These are phyloP conservation scores for Rhynchosporium agropyri DNA, from an alignment of 2,329 filamentous ascomycete genomes.

Conservation along the genomic window DNA sequence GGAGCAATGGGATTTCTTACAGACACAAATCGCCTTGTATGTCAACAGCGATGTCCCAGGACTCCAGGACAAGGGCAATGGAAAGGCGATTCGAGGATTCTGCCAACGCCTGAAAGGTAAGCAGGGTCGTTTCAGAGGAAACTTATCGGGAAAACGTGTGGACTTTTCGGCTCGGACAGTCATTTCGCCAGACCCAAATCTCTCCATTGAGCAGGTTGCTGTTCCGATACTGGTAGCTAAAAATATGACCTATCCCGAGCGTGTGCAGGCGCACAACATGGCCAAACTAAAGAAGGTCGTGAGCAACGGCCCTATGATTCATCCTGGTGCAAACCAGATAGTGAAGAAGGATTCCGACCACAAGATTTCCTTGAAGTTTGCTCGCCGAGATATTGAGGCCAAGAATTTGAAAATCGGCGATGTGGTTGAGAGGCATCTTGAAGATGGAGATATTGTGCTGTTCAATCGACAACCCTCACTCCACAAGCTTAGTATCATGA, in stretches of 20 bases:
- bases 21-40: constrained; percentile 94
- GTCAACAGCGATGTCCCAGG: constrained; percentile 96
- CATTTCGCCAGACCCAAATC: constrained; percentile 94
- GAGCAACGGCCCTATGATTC: constrained; percentile 72
- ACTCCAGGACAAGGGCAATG: constrained; percentile 82
- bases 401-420: constrained; percentile 79
- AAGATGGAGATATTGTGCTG: constrained; percentile 92
- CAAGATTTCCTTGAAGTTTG: constrained; percentile 76
- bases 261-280: constrained; percentile 82
- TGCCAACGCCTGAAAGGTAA: constrained; percentile 97
- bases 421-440: constrained; percentile 89
- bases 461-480: constrained; percentile 98
- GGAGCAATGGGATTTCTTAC: constrained; percentile 98
- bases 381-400: constrained; percentile 70
- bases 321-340: constrained; percentile 87
- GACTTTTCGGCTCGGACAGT: constrained; percentile 98
- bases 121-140: constrained; percentile 94
- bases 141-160: constrained; percentile 95
- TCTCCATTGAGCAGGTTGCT: constrained; percentile 91
- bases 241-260: constrained; percentile 93
- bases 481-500: constrained; percentile 98
- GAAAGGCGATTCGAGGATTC: constrained; percentile 89
- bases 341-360: constrained; percentile 69
- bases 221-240: constrained; percentile 91
- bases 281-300: constrained; percentile 77